These are phyloP conservation scores for Spergularia azorica DNA, from an alignment of 179 eudicot species.

Conservation along the genomic window DNA sequence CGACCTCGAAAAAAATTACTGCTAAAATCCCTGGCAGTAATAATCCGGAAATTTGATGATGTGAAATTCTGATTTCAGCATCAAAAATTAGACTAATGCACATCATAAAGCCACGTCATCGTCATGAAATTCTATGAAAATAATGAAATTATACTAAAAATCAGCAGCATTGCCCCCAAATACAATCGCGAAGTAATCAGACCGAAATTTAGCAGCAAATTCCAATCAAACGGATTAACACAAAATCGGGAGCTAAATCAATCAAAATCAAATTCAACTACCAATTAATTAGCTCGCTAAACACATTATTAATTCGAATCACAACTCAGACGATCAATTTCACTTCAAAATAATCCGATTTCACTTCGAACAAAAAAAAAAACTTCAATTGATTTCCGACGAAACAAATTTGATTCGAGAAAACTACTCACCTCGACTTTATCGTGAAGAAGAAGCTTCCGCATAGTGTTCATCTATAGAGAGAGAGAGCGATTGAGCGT, in stretches of 20 bases:
- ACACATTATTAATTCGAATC: background rate
- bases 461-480: constrained; percentile 29
- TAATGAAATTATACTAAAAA: background rate
- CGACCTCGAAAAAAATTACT: background rate
- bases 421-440: constrained; percentile 40
- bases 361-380: constrained; percentile 5
- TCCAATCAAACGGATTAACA: background rate
- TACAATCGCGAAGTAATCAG: background rate
- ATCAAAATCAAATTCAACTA: background rate
- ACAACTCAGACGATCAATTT: background rate
- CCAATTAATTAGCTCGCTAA: background rate
- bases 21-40: background rate
- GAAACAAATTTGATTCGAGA: too few species aligned
- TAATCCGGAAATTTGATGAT: too few species aligned
- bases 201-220: background rate
- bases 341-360: background rate
- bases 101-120: background rate
- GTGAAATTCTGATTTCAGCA: background rate
- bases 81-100: background rate
- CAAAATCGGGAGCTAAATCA: background rate
- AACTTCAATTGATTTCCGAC: background rate
- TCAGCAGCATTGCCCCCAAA: background rate
- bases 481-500: background rate
- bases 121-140: background rate
- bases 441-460: constrained; percentile 35